Base-by-base conservation (phyloP, 2,329 filamentous ascomycete species). In the Claviceps fusiformis region DNA sequence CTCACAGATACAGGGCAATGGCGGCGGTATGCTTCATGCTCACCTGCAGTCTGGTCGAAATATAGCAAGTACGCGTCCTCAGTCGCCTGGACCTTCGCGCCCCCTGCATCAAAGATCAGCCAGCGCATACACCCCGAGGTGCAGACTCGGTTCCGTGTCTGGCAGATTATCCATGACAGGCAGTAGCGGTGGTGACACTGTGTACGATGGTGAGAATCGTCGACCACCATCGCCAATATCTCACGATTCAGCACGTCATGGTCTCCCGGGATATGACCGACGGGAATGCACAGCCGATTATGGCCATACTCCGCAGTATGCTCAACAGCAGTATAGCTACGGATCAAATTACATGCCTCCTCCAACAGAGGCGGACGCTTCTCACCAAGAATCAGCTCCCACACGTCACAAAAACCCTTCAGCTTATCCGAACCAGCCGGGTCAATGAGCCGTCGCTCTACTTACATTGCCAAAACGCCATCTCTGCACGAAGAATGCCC, bases 61-160 rank as follows among this genome's bases (percentile, higher is more conserved):
- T 29, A 9, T 17, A 17, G 11, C 44, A 52, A 33, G 43, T 10
- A 43, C 41, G 54, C 45, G 54, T 41, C n/a, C 43, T 56, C 50
- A 51, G 2, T 17, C 46, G 31, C 41, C 27, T 29, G 50, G 51
- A n/a, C 33, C 50, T 15, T 39, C 41, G 19, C 62, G 60, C n/a
- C 58, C 56, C 24, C 56, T 55, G 47, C 63, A 64, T 50, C 59
- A 62, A 53, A 58, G 62, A 24, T 63, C 61, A 29, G 56, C 59
- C 24, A 64, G 62, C 41, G 60, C 60, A 4, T 62, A 57, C 45
- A 58, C 58, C 2, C 57, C 58, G 7, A 53, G 54, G 19, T 60
- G 50, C 33, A 60, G 59, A 15, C 45, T 54, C 41, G 45, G 46
- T 17, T 52, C 53, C 5, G 49, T 57, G 3, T 50, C 52, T 9